Base-by-base conservation (phyloP, 306 rosid genomes). In the Quercus berberidifolia region DNA sequence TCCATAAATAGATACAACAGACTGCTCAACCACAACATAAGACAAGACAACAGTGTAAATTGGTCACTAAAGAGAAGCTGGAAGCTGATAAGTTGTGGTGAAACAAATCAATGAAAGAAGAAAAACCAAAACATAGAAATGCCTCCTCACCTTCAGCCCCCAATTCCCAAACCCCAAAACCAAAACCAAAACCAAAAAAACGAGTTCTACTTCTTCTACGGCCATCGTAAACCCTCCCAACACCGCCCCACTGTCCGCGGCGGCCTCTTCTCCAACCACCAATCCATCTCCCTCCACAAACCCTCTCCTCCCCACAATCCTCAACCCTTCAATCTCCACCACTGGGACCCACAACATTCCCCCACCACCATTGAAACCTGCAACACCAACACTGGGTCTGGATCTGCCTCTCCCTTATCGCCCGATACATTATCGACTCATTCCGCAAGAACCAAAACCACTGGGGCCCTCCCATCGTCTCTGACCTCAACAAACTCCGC, bases 401-500 rank as follows among this genome's bases (percentile, higher is more conserved):
- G 23, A 71, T 73, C 76, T 82, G 86, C 38, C 88, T 94, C 65
- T 94, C 98, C 73, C 97, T 97, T 1, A 87, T 94, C 21, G 92
- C 97, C 12, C 91, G 97, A 12, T 92, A 92, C 90, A 87, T 92
- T 65, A 5, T 74, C 55, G 97, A 91, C 17, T 88, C 93, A 33
- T 91, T 92, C 93, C 28, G 17, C 11, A 63, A 30, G 20, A 6
- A 63, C 38, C 38, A 33, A 33, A 33, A 85, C 83, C 79, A 46
- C 41, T 92, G 97, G 98, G 88, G 93, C 52, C 68, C 90, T 12
- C 87, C 78, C 6, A 87, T 94, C 9, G 76, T 85, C 13, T n/a
- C 86, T 1, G 94, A 92, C 78, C 97, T 94, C 82, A 79, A 70
- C 63, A 94, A 94, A 86, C 98, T 94, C 81, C 93, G 95, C 59